Conservation (phyloP, 2,329 filamentous ascomycete genomes). For the Albophoma yamanashiensis region DNA sequence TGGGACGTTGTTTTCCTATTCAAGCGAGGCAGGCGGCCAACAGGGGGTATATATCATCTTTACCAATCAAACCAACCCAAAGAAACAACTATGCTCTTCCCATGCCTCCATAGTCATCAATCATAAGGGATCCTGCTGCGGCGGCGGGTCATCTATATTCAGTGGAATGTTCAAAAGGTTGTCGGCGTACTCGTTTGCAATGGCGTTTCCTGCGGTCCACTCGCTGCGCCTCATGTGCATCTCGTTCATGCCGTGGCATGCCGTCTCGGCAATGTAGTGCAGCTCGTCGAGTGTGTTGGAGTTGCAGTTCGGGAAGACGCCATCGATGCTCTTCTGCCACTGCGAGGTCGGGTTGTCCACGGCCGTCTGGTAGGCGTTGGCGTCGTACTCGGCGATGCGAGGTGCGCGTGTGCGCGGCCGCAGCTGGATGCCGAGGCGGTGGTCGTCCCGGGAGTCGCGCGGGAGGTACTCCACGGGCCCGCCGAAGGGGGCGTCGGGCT, state of each 20-base stretch:
- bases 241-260: slow-evolving; percentile 31
- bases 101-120: background rate
- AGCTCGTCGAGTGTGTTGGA: slow-evolving; percentile 31
- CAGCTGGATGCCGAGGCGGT: slow-evolving; percentile 11
- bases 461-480: slow-evolving; percentile 23
- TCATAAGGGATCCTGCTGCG: background rate
- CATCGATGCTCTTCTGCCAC: slow-evolving; percentile 32
- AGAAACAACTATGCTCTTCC: background rate
- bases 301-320: slow-evolving; percentile 32
- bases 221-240: slow-evolving; percentile 24
- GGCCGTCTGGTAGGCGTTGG: slow-evolving; percentile 24
- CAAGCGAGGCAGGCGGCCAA: background rate
- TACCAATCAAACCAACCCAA: background rate
- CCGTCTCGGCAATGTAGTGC: slow-evolving; percentile 32
- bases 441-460: slow-evolving; percentile 13
- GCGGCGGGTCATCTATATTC: slow-evolving; percentile 3
- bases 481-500: slow-evolving; percentile 22
- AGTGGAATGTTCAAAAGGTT: slow-evolving; percentile 10
- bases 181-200: slow-evolving; percentile 20
- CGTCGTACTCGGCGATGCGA: slow-evolving; percentile 22
- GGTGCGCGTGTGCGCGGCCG: slow-evolving; percentile 12
- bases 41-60: background rate
- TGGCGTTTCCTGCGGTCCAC: slow-evolving; percentile 15
- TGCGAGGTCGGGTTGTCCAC: slow-evolving; percentile 28
- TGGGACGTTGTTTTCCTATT: background rate